phyloP scores from a whole-genome alignment of 371 early-diverging fungal genomes.

The Zancudomyces culisetae region DNA sequence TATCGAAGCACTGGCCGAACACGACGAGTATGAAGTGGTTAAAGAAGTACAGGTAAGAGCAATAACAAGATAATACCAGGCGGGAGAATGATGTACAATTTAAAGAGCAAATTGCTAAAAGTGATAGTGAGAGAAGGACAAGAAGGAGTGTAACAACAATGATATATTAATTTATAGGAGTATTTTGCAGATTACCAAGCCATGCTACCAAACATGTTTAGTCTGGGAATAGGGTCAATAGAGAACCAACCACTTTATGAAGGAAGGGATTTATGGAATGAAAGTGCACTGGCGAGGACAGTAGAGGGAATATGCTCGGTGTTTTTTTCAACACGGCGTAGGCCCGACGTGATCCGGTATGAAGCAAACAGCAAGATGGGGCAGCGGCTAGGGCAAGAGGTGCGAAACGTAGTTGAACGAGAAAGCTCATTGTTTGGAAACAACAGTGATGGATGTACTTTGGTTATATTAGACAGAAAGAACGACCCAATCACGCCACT shows the following conservation, averaged over 20 bases:
- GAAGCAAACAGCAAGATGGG: constrained; percentile 59
- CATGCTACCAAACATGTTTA: constrained; percentile 61
- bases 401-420: too few relatives aligned
- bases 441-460: constrained; percentile 50
- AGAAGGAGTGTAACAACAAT: not conserved
- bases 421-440: constrained; percentile 73
- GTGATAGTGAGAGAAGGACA: not conserved
- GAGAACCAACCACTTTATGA: constrained; percentile 45
- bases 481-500: constrained; percentile 96
- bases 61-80: not conserved
- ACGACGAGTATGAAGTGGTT: constrained; percentile 83
- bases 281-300: constrained; percentile 42
- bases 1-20: constrained; percentile 84
- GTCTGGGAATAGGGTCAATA: constrained; percentile 44
- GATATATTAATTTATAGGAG: constrained; percentile 32
- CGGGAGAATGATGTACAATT: not conserved
- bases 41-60: constrained; percentile 58
- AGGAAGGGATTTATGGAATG: constrained; percentile 55
- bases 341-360: constrained; percentile 72
- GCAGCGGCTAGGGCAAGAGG: constrained; percentile 55
- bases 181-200: constrained; percentile 83
- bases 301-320: constrained; percentile 61
- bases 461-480: constrained; percentile 83
- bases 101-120: not conserved
- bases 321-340: constrained; percentile 68